Evolutionary conservation across 2,329 filamentous ascomycete species (phyloP), one percentile per base, ranked within the genome.

Genomic region (Nemania serpens): DNA sequence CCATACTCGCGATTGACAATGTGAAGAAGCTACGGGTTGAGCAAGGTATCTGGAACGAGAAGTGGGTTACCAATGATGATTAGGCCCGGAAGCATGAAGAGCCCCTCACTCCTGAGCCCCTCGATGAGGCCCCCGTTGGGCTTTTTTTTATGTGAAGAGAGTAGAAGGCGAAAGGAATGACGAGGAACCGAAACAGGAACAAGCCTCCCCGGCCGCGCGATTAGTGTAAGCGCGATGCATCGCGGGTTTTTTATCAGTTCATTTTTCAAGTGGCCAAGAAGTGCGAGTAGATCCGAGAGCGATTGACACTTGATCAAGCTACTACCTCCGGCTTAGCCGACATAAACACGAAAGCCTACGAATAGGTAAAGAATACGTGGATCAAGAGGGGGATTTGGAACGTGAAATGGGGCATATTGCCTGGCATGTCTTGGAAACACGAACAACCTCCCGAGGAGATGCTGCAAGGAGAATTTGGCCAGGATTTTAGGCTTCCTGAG

Each of bases 31-130:
- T 48, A 4, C 68, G 67, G 67, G 15, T 65, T 9, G 58, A 67
- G 55, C 66, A 67, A 18, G 64, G 63, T 9, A 69, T 69, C 36
- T 68, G 67, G 67, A 53, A 66, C 11, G 13, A 59, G 0, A 55
- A 61, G 5, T 69, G 67, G 66, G 42, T 47, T 15, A 11, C 18
- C 3, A 10, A 13, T 10, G 3, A 13, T 29, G 0, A 2, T 3
- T 51, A 56, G 25, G 2, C 1, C 1, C 66, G 65, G 65, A 66
- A 64, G 50, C 65, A 67, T 33, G 54, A 67, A 37, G 36, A 61
- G 6, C 60, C 57, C 2, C 36, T 47, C 3, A 11, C 46, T 4
- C 13, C 5, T 6, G 41, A 47, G 7, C 2, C 18, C 12, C n/a
- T 13, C 11, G 10, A 37, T 12, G 29, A 37, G 4, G 17, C 2